Evolutionary conservation across 164 flowering plant species (phyloP), one percentile per base, ranked within the genome.

Genomic region (Aristolochia fimbriata): DNA sequence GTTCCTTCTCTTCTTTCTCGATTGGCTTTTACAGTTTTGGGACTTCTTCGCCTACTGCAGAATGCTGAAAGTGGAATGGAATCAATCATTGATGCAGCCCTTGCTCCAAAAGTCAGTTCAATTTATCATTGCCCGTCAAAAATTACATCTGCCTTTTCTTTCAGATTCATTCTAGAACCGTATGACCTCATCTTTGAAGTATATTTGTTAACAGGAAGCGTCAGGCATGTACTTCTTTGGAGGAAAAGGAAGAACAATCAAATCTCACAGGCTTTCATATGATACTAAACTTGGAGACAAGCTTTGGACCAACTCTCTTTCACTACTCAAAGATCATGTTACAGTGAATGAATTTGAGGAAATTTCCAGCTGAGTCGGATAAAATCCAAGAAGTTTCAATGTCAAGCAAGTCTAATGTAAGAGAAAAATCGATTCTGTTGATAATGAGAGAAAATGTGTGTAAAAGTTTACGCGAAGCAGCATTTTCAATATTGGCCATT

Each of bases 181-280:
- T 46, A 15, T 16, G 27, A 21, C 3, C 9, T 54, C 57, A 23
- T 15, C 9, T 37, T 37, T 16, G 16, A 62, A 52, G 22, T 22
- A 12, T 43, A 62, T 43, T 41, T 15, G 15, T 45, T 62, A 24
- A 55, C 89, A 91, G 96, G 94, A 77, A 68, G 61, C 65, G 47
- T 87, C 96, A 2, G 97, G 97, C 43, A 47, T 70, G 15, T 88
- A 88, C 76, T 91, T 86, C 52, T 91, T 83, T 61, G 97, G 97
- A 49, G 96, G 93, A 52, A 81, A 71, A 17, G 89, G 97, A 24
- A 80, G 91, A 69, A 78, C 79, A 41, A 61, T 84, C 12, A 64
- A 73, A 7, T 87, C 98, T 14, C 81, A 92, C 20, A 48, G 67
- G 15, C 82, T 78, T 37, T 92, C 98, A 6, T 76, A 77, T 56